Evolutionary conservation across 495 filamentous ascomycete genomes (phyloP), one percentile per base, ranked within the genome.

Genomic region (Alectoria sarmentosa): DNA sequence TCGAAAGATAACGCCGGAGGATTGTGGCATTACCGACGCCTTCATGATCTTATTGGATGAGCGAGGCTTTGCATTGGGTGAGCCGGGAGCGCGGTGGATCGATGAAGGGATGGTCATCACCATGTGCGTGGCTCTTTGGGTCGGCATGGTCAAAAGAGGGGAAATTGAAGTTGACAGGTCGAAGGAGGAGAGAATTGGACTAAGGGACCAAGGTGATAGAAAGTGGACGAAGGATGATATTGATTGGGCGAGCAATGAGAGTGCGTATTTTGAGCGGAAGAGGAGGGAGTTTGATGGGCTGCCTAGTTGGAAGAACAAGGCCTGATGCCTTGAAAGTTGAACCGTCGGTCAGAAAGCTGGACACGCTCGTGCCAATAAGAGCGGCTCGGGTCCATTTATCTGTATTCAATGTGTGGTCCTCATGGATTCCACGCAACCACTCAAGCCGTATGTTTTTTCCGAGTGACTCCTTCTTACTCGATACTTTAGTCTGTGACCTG

Each of bases 281-380:
- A 62, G 63, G 63, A 55, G 49, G 28, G 46, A 68, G 26, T 65
- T 68, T 36, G 63, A 68, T 52, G 66, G 66, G 32, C 41, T 68
- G 23, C 66, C 66, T 15, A 68, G 66, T 19, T 68, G 66, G 66
- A 61, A 62, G 63, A 63, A 65, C 17, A 65, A 58, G 49, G 63
- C 48, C 17, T 52, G 48, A 52, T 52, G 48, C 13, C 11, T 52
- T 30, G 26, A 15, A 52, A 4, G 0, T 28, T 52, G 23, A 15
- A n/a, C 17, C 11, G 10, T 52, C 48, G 48, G n/a, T 52, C 13
- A 30, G 13, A 52, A 7, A 52, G 13, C 23, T 52, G 13, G 48
- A 52, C 5, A 30, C 23, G 3, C 17, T 17, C 8, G 48, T 7
- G 26, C 23, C 26, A 15, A 26, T 52, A 52, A 28, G 23, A 52